These are phyloP conservation scores for Trametes elegans DNA, from an alignment of 768 basidiomycete genomes.

Conservation along the genomic window DNA sequence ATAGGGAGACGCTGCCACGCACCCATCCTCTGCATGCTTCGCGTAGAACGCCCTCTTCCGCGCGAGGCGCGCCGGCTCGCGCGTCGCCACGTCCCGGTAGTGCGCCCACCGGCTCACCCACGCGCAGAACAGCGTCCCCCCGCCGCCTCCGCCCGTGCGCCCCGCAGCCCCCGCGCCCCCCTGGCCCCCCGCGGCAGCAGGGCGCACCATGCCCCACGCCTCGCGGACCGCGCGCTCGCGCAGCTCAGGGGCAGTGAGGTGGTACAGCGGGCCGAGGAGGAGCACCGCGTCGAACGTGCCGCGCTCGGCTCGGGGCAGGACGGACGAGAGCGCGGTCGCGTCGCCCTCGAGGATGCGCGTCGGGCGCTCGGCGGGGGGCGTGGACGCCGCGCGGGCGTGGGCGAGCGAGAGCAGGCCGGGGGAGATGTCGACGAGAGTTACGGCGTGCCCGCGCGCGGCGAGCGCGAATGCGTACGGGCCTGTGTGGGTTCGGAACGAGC, in stretches of 20 bases:
- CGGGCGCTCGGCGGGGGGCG: background rate
- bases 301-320: slow-evolving; percentile 42
- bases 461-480: slow-evolving; percentile 22
- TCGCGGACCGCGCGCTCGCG: slow-evolving; percentile 13
- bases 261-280: slow-evolving; percentile 24
- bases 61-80: slow-evolving; percentile 12
- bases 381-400: background rate
- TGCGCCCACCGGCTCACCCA: slow-evolving; percentile 22
- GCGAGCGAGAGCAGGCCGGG: slow-evolving; percentile 19
- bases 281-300: slow-evolving; percentile 23
- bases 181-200: background rate
- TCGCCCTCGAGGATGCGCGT: slow-evolving; percentile 36
- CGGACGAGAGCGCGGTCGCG: slow-evolving; percentile 53
- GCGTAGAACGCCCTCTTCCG: slow-evolving; percentile 16
- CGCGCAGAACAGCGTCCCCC: slow-evolving; percentile 17
- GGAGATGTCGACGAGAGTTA: slow-evolving; percentile 22
- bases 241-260: slow-evolving; percentile 13
- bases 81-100: slow-evolving; percentile 18
- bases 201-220: slow-evolving; percentile 18
- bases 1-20: background rate
- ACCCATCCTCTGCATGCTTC: slow-evolving; percentile 14
- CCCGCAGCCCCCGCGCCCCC: background rate
- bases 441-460: slow-evolving; percentile 11
- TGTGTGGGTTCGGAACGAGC: too few relatives aligned
- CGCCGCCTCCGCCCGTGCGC: too few relatives aligned